Conservation (phyloP, 2,329 filamentous ascomycete genomes). For the Colletotrichum shisoi region DNA sequence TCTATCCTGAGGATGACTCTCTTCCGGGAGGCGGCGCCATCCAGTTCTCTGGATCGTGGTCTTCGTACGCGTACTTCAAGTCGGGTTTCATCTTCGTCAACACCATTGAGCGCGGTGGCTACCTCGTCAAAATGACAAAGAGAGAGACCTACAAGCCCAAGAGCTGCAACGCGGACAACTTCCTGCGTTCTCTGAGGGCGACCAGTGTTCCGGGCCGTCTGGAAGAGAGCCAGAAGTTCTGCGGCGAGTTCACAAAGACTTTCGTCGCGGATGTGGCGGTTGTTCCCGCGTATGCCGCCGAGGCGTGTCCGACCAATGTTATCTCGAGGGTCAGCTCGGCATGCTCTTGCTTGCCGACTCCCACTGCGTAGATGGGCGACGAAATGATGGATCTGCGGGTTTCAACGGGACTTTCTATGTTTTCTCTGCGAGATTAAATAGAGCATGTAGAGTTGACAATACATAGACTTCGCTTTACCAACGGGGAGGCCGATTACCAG, state of each 20-base stretch:
- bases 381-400: neutral
- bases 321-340: conserved; percentile 42
- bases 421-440: no score
- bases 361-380: conserved; percentile 39
- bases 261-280: conserved; percentile 39
- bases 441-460: no score
- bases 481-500: neutral
- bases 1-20: conserved; percentile 57
- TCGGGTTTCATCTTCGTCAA: conserved; percentile 54
- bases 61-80: conserved; percentile 55
- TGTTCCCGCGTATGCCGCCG: conserved; percentile 40
- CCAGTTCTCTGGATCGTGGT: conserved; percentile 54
- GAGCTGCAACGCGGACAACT: conserved; percentile 42
- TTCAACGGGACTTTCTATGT: rapidly evolving
- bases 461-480: no score
- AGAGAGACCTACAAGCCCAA: conserved; percentile 41
- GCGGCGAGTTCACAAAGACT: conserved; percentile 40
- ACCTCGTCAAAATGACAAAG: conserved; percentile 50
- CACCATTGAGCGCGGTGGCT: conserved; percentile 54
- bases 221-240: conserved; percentile 42
- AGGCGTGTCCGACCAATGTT: conserved; percentile 40
- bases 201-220: conserved; percentile 38
- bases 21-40: conserved; percentile 49
- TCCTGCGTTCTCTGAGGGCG: conserved; percentile 40
- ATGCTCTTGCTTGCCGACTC: conserved; percentile 42